Conservation (phyloP, 1,284 basidiomycete species). For the Marasmius sp. region DNA sequence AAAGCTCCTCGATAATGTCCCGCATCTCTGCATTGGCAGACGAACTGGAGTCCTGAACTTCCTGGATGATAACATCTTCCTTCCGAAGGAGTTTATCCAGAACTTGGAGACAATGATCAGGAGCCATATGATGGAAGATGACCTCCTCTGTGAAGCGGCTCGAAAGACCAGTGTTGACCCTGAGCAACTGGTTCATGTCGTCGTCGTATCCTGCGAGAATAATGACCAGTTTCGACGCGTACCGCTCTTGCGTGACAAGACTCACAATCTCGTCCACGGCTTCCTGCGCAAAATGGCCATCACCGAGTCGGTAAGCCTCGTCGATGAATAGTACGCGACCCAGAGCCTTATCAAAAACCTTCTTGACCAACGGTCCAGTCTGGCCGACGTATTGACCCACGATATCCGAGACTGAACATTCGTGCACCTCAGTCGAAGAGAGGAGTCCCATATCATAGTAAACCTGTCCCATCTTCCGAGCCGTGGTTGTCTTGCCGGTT, state of each 20-base stretch:
- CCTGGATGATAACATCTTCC: slow-evolving; percentile 35
- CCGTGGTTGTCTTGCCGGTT: slow-evolving; percentile 50
- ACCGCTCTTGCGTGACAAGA: slow-evolving; percentile 56
- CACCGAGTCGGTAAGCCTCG: slow-evolving; percentile 59
- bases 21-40: slow-evolving; percentile 33
- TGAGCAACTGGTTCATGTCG: slow-evolving; percentile 60
- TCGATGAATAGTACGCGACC: slow-evolving; percentile 68
- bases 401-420: slow-evolving; percentile 67
- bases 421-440: slow-evolving; percentile 50
- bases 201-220: slow-evolving; percentile 68
- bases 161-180: slow-evolving; percentile 59
- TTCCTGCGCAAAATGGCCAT: slow-evolving; percentile 64
- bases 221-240: slow-evolving; percentile 57
- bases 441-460: slow-evolving; percentile 69
- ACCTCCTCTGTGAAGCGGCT: slow-evolving; percentile 68
- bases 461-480: slow-evolving; percentile 55
- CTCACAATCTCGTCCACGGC: slow-evolving; percentile 68
- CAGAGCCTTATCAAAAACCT: slow-evolving; percentile 57
- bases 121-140: slow-evolving; percentile 49
- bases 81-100: slow-evolving; percentile 46
- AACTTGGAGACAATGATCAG: slow-evolving; percentile 50
- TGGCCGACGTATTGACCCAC: slow-evolving; percentile 68
- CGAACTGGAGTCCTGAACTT: slow-evolving; percentile 35
- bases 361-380: slow-evolving; percentile 62
- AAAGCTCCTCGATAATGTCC: slow-evolving; percentile 38